Conservation (phyloP, 176 grass and related monocot genomes). For the Alloteropsis semialata region DNA sequence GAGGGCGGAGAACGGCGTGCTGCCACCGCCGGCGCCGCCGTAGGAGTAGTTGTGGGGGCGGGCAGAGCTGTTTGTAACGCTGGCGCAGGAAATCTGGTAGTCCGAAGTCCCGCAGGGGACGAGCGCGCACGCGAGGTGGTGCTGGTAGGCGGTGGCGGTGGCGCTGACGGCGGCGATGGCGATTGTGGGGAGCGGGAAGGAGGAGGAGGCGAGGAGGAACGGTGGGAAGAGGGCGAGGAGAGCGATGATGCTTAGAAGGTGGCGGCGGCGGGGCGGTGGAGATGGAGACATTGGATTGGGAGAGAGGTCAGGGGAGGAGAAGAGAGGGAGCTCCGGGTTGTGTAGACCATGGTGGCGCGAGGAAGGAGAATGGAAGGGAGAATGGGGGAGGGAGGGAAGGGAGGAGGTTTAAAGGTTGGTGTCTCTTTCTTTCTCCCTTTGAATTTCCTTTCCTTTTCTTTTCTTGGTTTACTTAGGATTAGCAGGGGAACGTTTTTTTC, state of each 20-base stretch:
- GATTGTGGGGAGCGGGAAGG: slow-evolving; percentile 64
- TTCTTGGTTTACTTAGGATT: background rate
- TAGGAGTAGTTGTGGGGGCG: slow-evolving; percentile 30
- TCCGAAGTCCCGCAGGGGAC: background rate
- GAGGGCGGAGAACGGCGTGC: slow-evolving; percentile 48
- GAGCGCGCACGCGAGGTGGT: slow-evolving; percentile 59
- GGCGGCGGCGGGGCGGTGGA: background rate
- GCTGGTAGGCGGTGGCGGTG: background rate
- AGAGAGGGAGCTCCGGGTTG: slow-evolving; percentile 30
- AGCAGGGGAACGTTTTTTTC: background rate
- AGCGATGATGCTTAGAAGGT: slow-evolving; percentile 15
- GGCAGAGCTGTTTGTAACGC: slow-evolving; percentile 18
- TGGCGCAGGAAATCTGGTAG: slow-evolving; percentile 38
- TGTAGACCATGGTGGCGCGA: slow-evolving; percentile 50
- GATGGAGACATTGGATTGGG: slow-evolving; percentile 59
- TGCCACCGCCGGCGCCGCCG: slow-evolving; percentile 7
- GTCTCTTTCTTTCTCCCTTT: background rate
- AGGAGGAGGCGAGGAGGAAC: slow-evolving; percentile 24
- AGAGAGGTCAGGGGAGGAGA: slow-evolving; percentile 22
- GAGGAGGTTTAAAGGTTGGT: slow-evolving; percentile 51
- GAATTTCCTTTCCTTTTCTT: background rate
- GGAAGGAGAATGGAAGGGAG: slow-evolving; percentile 23
- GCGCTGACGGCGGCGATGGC: slow-evolving; percentile 50
- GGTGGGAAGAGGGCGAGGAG: background rate
- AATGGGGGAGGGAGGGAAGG: slow-evolving; percentile 2